Evolutionary conservation across 805 yeast genomes (phyloP), one percentile per base, ranked within the genome.

Genomic region (Danielozyma ontarioensis): DNA sequence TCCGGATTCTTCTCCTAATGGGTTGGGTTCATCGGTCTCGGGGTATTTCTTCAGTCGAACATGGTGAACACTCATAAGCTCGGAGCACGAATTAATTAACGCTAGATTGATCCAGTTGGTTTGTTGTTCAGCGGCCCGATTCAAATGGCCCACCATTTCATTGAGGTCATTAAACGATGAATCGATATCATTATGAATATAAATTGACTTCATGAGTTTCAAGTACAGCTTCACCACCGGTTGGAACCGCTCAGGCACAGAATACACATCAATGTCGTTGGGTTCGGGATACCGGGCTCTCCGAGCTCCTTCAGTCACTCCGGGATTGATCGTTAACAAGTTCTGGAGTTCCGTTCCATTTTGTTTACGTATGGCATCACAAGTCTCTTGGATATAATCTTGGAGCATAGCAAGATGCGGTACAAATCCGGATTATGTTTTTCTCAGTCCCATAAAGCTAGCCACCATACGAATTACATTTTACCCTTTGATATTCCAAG

Each of bases 101-200:
- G 74, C 62, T 5, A 48, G 51, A 33, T 71, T 59, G 13, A 76
- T 62, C 83, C 83, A 78, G 33, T 62, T 66, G 3, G 70, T 57
- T 45, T 75, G 74, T 5, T 55, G 47, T 33, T 74, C 81, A 2
- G 79, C 77, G 25, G 69, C 72, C 29, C 83, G 51, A 34, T 74
- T 74, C 40, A 78, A 46, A 11, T 62, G 48, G 35, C 59, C 59
- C 36, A 75, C 57, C 50, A 77, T 52, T 12, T 62, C 68, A 33
- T 67, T 60, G 29, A 63, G 59, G 52, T 37, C 54, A 27, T 18
- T 39, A 44, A 57, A 67, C 27, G 68, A 46, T 37, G 39, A 33
- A 18, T 53, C 57, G 16, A 68, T 53, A 32, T 63, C 57, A 33
- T 60, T 63, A 12, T 39, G 41, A 31, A 49, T 39, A 34, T 57